These are phyloP conservation scores for Boletus rex-veris DNA, from an alignment of 768 basidiomycete genomes.

Conservation along the genomic window DNA sequence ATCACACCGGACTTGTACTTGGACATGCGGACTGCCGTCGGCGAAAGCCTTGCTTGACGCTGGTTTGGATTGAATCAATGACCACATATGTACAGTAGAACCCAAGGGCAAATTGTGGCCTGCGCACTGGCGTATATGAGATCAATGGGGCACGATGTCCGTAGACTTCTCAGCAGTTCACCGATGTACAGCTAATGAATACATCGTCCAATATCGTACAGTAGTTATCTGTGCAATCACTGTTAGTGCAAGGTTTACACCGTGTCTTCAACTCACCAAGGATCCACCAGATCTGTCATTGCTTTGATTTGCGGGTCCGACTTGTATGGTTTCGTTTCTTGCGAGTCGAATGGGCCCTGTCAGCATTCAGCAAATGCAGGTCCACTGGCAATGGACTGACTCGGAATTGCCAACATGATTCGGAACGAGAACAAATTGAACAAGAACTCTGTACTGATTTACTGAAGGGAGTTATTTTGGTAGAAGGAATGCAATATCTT, in stretches of 20 bases:
- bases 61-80: too few relatives aligned
- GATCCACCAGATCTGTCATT: slow-evolving; percentile 96
- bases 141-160: slow-evolving; percentile 96
- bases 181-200: slow-evolving; percentile 97
- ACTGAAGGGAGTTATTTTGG: too few relatives aligned
- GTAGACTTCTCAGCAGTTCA: slow-evolving; percentile 87
- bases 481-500: too few relatives aligned
- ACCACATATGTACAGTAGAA: too few relatives aligned
- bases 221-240: slow-evolving; percentile 64
- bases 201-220: slow-evolving; percentile 94
- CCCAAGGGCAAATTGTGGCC: too few relatives aligned
- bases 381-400: too few relatives aligned
- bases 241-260: background rate
- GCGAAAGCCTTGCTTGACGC: too few relatives aligned
- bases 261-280: slow-evolving; percentile 61
- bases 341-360: slow-evolving; percentile 99
- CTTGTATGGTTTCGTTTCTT: slow-evolving; percentile 98
- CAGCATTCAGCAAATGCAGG: slow-evolving; percentile 52
- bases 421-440: too few relatives aligned
- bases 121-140: slow-evolving; percentile 66
- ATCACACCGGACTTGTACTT: background rate
- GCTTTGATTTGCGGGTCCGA: slow-evolving; percentile 94
- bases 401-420: too few relatives aligned
- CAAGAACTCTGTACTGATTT: too few relatives aligned
- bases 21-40: too few relatives aligned